Base-by-base conservation (phyloP, 148 eudicot genomes). In the Fagopyrum esculentum region DNA sequence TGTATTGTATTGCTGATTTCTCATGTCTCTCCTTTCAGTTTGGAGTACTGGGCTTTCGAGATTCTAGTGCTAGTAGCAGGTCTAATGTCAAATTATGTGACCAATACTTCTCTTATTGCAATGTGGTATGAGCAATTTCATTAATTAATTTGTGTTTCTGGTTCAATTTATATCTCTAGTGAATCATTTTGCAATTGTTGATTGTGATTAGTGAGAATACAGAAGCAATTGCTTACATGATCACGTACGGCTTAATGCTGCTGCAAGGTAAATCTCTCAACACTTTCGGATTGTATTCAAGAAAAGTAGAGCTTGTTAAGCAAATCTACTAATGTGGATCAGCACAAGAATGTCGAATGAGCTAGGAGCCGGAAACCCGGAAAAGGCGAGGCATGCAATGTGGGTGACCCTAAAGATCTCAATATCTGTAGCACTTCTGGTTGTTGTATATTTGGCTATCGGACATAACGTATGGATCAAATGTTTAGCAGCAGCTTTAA, bases 341-440 rank as follows among this genome's bases (percentile, higher is more conserved):
- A 93, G 98, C 84, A 91, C 98, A 22, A 86, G 97, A 83, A 92
- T 93, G 63, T 89, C 98, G 10, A 91, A 93, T 76, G 98, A 91
- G 83, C 87, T 93, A 22, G 98, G 98, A 80, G 89, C 94, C 3
- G 88, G 90, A 5, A 81, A 85, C 49, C 71, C 86, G 19, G 80
- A 77, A 19, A 61, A 78, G 77, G 97, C 97, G 7, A 91, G 84
- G 78, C 87, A 81, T 11, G 93, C 94, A 43, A 88, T 88, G 92
- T 49, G 12, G 4, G 91, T 91, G 49, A 76, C 97, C 77, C 75
- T 93, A 45, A 89, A 83, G 89, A 83, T 93, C 40, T 84, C 92
- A 44, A 45, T 93, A 60, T 22, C 88, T 11, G 85, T 88, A 72
- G 90, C 84, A 1, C 51, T 81, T 35, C 2, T 59, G 69, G 79